Conservation (phyloP, 1,139 yeast species). For the Debaryomycetaceae sp. region DNA sequence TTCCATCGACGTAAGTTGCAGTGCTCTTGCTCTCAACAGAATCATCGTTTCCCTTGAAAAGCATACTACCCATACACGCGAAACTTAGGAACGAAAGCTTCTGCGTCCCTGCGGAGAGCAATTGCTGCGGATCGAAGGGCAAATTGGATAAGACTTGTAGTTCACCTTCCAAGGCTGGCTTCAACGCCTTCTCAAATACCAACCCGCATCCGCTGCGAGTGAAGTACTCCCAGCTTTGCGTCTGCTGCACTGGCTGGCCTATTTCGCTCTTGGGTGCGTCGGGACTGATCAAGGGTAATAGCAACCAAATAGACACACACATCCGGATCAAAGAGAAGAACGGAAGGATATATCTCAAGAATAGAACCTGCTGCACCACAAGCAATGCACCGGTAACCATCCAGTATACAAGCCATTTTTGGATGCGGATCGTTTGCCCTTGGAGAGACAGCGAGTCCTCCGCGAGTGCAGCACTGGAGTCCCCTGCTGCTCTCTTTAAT, state of each 20-base stretch:
- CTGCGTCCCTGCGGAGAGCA: not conserved
- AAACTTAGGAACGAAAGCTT: not conserved
- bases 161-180: conserved; percentile 31
- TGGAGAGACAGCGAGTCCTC: conserved; percentile 21
- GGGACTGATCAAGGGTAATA: conserved; percentile 38
- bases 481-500: conserved; percentile 21
- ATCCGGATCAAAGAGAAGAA: conserved; percentile 42
- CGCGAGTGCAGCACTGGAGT: conserved; percentile 5
- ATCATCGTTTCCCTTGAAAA: not conserved
- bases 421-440: conserved; percentile 34
- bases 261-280: not conserved
- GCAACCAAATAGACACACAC: conserved; percentile 49
- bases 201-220: conserved; percentile 37
- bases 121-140: conserved; percentile 3
- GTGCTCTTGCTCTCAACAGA: not conserved
- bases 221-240: conserved; percentile 24
- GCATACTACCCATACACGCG: not conserved
- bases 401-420: conserved; percentile 64
- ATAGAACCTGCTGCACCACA: conserved; percentile 28
- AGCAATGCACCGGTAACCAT: conserved; percentile 38
- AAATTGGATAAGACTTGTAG: conserved; percentile 3
- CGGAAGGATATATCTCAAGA: conserved; percentile 41
- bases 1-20: not conserved
- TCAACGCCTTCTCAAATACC: conserved; percentile 27
- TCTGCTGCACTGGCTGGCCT: conserved; percentile 7